These are phyloP conservation scores for Stachybotrys echinatus DNA, from an alignment of 2,329 filamentous ascomycete species.

Conservation along the genomic window DNA sequence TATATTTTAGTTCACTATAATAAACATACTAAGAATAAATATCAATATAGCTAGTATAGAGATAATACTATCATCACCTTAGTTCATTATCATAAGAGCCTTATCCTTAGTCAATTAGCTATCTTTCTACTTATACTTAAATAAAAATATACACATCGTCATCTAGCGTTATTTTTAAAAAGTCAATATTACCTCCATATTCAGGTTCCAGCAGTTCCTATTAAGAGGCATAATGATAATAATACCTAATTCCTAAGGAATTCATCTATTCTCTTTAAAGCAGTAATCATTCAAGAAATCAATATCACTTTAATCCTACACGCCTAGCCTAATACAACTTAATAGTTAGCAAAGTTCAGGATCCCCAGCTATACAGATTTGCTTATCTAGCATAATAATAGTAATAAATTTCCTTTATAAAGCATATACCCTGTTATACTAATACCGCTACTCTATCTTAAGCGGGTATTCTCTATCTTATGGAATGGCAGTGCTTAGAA, in stretches of 20 bases:
- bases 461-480: constrained; percentile 2
- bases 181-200: neutral
- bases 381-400: constrained; percentile 4
- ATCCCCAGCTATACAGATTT: neutral
- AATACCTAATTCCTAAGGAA: neutral
- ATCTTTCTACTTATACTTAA: neutral
- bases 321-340: neutral
- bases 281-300: neutral
- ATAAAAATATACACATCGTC: neutral
- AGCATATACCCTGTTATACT: constrained; percentile 4
- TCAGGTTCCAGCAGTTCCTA: neutral
- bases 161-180: neutral
- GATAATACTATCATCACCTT: neutral
- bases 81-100: neutral
- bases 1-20: neutral
- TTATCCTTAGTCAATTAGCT: neutral
- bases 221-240: neutral
- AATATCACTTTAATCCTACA: neutral
- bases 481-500: neutral
- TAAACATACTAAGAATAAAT: neutral
- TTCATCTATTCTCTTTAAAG: neutral
- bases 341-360: neutral
- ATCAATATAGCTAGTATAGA: neutral
- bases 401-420: constrained; percentile 5
- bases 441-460: constrained; percentile 1